Evolutionary conservation across 345 rosid genomes (phyloP), one percentile per base, ranked within the genome.

Genomic region (Nephelium lappaceum): DNA sequence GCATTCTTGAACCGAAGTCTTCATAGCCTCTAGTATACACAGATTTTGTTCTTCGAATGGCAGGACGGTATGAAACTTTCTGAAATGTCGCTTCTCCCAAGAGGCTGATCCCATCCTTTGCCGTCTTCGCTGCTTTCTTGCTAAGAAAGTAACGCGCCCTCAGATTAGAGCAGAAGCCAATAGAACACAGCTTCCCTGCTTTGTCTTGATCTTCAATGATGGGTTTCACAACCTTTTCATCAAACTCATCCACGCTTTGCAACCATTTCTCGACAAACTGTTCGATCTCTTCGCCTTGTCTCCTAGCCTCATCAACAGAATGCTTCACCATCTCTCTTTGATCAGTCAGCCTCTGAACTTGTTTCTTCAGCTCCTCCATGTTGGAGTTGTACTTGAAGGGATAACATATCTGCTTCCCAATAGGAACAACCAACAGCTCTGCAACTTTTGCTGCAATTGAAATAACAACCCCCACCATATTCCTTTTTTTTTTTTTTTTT

Each of bases 261-360:
- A 67, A 27, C 84, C 81, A 77, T 0, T 49, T 0, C n/a, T 47
- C 2, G 16, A 77, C 75, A 2, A 38, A 15, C 24, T 42, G 16
- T 38, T 47, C 8, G 9, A 81, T 73, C 45, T 76, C 76, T 2
- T 72, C 62, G 1, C 60, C 78, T 0, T 62, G 78, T 31, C 38
- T 73, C n/a, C 0, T 19, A 11, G 74, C 81, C 16, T 11, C 60
- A 19, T n/a, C 38, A 21, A 77, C 71, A 45, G 0, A 6, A 31
- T 8, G 16, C 15, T 67, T 11, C 63, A 64, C 72, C 27, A n/a
- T 55, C 5, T 31, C 73, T 67, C 47, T 51, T 55, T 1, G 45
- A 39, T 6, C 5, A 41, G 16, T 23, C 25, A 73, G 69, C 8
- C 38, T 6, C 24, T 3, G 5, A 25, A 38, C 38, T 51, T 75